Base-by-base conservation (phyloP, 495 filamentous ascomycete genomes). In the Penicillium diatomitis region DNA sequence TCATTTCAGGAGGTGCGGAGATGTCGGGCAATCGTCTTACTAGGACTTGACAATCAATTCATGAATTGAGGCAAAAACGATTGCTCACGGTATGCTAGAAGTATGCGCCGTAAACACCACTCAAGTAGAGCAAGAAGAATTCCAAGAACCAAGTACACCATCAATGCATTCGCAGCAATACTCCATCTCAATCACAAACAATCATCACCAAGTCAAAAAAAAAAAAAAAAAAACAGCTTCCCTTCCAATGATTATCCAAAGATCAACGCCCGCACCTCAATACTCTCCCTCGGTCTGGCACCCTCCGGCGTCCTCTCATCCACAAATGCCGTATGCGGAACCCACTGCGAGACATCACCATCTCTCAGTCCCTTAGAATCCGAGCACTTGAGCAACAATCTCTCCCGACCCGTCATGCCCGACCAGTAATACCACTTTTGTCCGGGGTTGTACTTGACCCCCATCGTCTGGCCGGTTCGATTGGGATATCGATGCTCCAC, bases 231-330 rank as follows among this genome's bases (percentile, higher is more conserved):
- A 0, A 0, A 20, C 20, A 20, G 20, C 20, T 20, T 20, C 20
- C 20, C 20, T 20, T 20, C 20, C 20, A 20, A 20, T 2, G 20
- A 20, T 71, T 54, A 86, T 0, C 87, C 87, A 76, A 94, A 90
- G 8, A 95, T 82, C 65, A 95, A 71, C 11, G 88, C 84, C 60
- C 87, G 74, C 11, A 95, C 85, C 65, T 94, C 88, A 65, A 96
- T 91, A 63, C 88, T 94, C 75, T 92, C 86, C 60, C 84, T 73
- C 11, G 67, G 67, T 57, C 73, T 73, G 9, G 74, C 81, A 28
- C 75, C 84, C 32, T 72, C 65, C 30, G 75, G 72, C 10, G 82
- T 86, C 56, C 79, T 72, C 31, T 81, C 80, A 67, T 95, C 84
- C 46, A 69, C 69, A 72, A 96, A 96, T 29, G 88, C 89, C 8